phyloP scores from a whole-genome alignment of 768 basidiomycete species.

The Rhizopogon vinicolor region DNA sequence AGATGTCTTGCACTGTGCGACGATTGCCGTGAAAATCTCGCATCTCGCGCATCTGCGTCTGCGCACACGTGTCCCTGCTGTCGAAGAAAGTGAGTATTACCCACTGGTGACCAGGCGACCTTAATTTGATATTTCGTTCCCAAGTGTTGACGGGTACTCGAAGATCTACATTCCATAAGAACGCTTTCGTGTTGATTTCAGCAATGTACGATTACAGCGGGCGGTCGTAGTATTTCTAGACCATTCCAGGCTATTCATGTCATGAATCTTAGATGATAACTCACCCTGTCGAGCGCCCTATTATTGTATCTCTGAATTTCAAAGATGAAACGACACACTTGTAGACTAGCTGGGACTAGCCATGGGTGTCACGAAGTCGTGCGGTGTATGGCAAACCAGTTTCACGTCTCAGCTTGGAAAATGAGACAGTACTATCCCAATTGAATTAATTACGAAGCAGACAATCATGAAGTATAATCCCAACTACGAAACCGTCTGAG shows the following conservation, averaged over 20 bases:
- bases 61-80: constrained; percentile 52
- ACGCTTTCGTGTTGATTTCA: neutral
- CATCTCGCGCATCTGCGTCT: constrained; percentile 42
- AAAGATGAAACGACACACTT: neutral
- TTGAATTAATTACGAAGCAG: too few species aligned
- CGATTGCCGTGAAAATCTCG: constrained; percentile 50
- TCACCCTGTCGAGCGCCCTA: neutral
- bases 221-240: neutral
- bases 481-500: too few species aligned
- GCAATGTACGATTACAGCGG: neutral
- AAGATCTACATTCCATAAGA: constrained; percentile 28
- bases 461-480: too few species aligned
- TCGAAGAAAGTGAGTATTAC: constrained; percentile 35
- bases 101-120: constrained; percentile 1
- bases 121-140: neutral
- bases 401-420: too few species aligned
- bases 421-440: too few species aligned
- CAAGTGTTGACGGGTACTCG: constrained; percentile 30
- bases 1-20: constrained; percentile 51
- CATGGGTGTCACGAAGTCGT: too few species aligned
- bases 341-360: too few species aligned
- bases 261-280: neutral
- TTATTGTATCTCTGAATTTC: neutral
- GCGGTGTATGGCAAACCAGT: too few species aligned
- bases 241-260: neutral